Base-by-base conservation (phyloP, 768 basidiomycete genomes). In the Suillus fuscotomentosus region DNA sequence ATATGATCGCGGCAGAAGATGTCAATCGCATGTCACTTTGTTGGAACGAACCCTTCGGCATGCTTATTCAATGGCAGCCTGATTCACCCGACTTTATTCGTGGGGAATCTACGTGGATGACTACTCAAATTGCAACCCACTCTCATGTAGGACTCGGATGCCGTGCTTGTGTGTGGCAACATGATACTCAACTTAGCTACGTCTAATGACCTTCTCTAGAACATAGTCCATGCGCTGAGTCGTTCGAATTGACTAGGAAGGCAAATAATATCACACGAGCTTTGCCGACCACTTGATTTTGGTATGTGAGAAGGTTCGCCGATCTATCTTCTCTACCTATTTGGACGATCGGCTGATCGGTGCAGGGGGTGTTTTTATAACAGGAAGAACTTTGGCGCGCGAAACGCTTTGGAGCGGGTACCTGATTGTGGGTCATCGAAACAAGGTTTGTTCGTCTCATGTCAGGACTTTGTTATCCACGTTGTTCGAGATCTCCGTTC, bases 371-470 rank as follows among this genome's bases (percentile, higher is more conserved):
- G 45, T 59, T 63, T 70, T 65, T 63, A 61, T 60, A 53, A 67
- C 55, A 65, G 61, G 67, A 57, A 66, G 56, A 66, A 70, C 61
- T 65, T 67, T 70, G 68, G 64, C 38, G 14, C 45, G 59, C 38
- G 63, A 60, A 61, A 64, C 67, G 50, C 67, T 65, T 57, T 51
- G 47, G 53, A 57, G 38, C 72, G 38, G 60, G 73, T 75, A 63
- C 72, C 75, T 76, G 68, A 42, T 59, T 61, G 66, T 57, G 59
- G 57, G 61, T 65, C 65, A 60, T 62, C 51, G 60, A 72, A 68
- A 67, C 61, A 75, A 73, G 70, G 72, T 76, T 76, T 63, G 17
- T 31, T 59, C 57, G 67, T 75, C 69, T 68, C 72, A 75, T 73
- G 72, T 66, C 72, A 63, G 22, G 69, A 67, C 69, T 73, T 65